Evolutionary conservation across 768 basidiomycete genomes (phyloP), one percentile per base, ranked within the genome.

Genomic region (Phallus indusiatus): DNA sequence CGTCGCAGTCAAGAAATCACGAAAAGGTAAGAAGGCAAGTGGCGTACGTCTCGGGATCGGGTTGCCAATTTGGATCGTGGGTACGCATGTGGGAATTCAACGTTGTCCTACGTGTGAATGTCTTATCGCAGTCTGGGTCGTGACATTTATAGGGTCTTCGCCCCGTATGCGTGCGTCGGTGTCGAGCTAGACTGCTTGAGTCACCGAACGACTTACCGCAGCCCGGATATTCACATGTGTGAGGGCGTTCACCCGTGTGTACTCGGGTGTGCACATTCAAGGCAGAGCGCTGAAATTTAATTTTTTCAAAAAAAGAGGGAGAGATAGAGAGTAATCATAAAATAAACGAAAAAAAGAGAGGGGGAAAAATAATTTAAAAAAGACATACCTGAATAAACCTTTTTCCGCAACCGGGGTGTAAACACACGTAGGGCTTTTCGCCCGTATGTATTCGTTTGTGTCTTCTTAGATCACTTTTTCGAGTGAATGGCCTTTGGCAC

Each of bases 171-270:
- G 90, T 93, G 64, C 93, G 82, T 55, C 93, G 83, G 75, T 95
- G 93, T 62, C 93, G 83, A 53, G 93, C 92, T 49, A 95, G 80
- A 72, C 88, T 90, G 66, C 90, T 92, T 3, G 92, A 94, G 69
- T 95, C 92, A 51, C 88, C 84, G 73, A 94, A 95, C 0, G 87
- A 88, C 74, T 88, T 91, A 53, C 79, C 81, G 70, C 92, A 95
- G 8, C 83, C 88, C 2, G 87, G 88, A 69, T 92, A 91, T 74
- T 91, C 89, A 73, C 93, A 95, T 53, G 78, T 81, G 69, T 95
- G 93, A 10, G 93, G 93, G 66, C 91, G 90, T 74, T 95, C 93
- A 42, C 93, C 93, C 5, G 93, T 94, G 68, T 95, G 93, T 2
- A 92, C 90, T 18, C 93, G 84, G 54, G 79, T 76, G 69, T 95